Evolutionary conservation across 169 alveolate species (phyloP), one percentile per base, ranked within the genome.

Genomic region (Cryptosporidium xiaoi): DNA sequence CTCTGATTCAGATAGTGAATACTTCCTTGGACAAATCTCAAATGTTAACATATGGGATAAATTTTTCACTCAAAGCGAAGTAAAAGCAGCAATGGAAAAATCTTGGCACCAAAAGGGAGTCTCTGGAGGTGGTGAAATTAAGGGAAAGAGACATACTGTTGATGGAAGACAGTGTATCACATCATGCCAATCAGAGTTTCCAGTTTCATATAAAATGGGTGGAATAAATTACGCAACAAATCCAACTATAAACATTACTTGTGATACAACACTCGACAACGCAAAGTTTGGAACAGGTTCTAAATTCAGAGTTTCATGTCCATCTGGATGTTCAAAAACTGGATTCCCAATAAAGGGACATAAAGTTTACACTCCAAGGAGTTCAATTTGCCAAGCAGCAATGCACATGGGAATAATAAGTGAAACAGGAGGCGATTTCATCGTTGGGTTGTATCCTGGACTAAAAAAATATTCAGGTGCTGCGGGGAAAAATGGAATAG

Each of bases 321-420:
- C 94, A 2, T 27, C 68, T 8, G 90, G 89, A 58, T 91, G 94
- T 68, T 40, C 33, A 31, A 62, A 90, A 51, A 44, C 90, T 60
- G 34, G 82, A 58, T 56, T 51, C 20, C 90, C 90, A 10, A 82
- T 90, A 40, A 62, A 82, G 18, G 94, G 94, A 3, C 53, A 44
- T 51, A 84, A 90, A 55, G 92, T 91, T 15, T 91, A 91, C 65
- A 29, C 93, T 15, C 90, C 84, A 36, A 68, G 51, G 31, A 91
- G 94, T 51, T 84, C 94, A 85, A 95, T 95, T 24, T 95, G 98
- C 90, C 93, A 95, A 87, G 96, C 98, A 7, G 98, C 97, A n/a
- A 92, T 94, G 53, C 98, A 95, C 56, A 92, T 96, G 44, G 98
- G 98, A 6, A 95, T 91, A 20, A 60, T 95, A 15, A 82, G 84